Evolutionary conservation across 1,284 basidiomycete species (phyloP), one percentile per base, ranked within the genome.

Genomic region (Trichosporon faecale): DNA sequence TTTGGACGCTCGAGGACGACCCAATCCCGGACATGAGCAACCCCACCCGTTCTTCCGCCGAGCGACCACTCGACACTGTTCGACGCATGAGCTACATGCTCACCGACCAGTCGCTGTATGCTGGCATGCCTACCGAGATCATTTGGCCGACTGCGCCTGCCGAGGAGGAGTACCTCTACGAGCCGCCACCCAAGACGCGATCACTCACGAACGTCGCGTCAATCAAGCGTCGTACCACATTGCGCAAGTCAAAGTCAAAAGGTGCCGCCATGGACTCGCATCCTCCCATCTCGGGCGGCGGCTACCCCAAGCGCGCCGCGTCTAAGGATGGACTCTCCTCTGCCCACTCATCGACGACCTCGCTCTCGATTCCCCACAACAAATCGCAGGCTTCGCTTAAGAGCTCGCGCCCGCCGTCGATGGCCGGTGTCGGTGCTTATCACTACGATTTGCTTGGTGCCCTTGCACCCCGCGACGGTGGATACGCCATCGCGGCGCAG

Each of bases 401-500:
- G 27, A 65, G 37, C 23, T 66, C 69, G 2, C 72, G 74, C 25
- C 79, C 79, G 4, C 74, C 77, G 3, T 79, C 79, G 27, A 79
- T 77, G 68, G 57, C 27, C 2, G 57, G 27, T 14, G 29, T 31
- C 29, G 61, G 66, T 27, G 57, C 37, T 16, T 81, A 82, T 63
- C 79, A 79, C 21, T 68, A 79, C 29, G 82, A 83, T 66, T 78
- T 82, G 65, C 64, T 83, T 16, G 75, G 72, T 31, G 76, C 72
- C n/a, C 71, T 83, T 1, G 81, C 78, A 9, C 82, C 82, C 7
- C 74, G 82, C 44, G 83, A 84, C 68, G 83, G 83, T 23, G 83
- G 83, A 9, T 84, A 84, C 73, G 83, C 83, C 0, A 74, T 84
- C 40, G 83, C 83, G 3, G 83, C 83, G 6, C 73, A 75, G 69